Conservation (phyloP, 805 yeast species). For the Starmerella lactis-condensi region DNA sequence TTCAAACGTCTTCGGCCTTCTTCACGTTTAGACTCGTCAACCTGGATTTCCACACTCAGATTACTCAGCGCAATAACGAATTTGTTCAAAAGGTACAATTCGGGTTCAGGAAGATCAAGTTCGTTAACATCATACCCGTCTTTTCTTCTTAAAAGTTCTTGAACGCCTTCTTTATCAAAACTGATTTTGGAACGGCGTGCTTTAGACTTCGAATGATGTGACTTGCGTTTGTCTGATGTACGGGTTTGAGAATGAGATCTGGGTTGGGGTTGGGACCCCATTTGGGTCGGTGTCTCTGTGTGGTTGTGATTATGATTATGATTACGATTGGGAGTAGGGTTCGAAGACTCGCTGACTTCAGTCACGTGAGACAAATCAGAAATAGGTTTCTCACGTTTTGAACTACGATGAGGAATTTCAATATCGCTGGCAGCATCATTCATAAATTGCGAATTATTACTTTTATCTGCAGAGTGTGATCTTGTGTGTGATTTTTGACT, state of each 20-base stretch:
- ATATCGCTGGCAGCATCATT: too few species aligned
- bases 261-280: slow-evolving; percentile 1
- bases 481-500: too few species aligned
- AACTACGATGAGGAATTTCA: too few species aligned
- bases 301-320: neutral
- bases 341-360: slow-evolving; percentile 2
- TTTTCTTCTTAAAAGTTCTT: slow-evolving; percentile 17
- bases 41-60: slow-evolving; percentile 75
- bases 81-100: slow-evolving; percentile 63
- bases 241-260: neutral
- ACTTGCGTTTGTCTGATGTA: neutral
- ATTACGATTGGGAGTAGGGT: neutral
- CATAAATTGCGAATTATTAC: too few species aligned
- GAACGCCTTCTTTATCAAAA: slow-evolving; percentile 14
- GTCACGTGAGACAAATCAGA: slow-evolving; percentile 2
- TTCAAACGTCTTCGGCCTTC: slow-evolving; percentile 66
- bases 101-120: slow-evolving; percentile 54
- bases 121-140: slow-evolving; percentile 41
- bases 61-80: slow-evolving; percentile 71
- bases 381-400: too few species aligned
- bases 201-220: neutral
- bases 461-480: too few species aligned
- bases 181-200: slow-evolving; percentile 2
- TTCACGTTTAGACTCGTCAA: slow-evolving; percentile 61
- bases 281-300: slow-evolving; percentile 1